These are phyloP conservation scores for Rachicladosporium sp. DNA, from an alignment of 2,329 filamentous ascomycete genomes.

Conservation along the genomic window DNA sequence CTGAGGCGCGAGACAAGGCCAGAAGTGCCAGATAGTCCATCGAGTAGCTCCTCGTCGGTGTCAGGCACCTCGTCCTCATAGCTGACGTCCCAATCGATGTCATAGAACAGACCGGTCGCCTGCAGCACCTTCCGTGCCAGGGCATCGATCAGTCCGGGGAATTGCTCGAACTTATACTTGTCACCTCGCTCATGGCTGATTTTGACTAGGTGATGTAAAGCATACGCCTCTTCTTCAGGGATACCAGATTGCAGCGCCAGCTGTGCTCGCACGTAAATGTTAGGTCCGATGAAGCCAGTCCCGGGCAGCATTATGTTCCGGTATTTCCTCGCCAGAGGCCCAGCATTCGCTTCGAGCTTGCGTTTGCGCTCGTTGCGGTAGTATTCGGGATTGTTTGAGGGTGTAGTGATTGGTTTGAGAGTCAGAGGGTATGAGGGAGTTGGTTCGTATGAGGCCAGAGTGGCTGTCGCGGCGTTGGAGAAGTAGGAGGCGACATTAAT, in stretches of 20 bases:
- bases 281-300: slow-evolving; percentile 56
- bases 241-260: slow-evolving; percentile 72
- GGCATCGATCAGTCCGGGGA: slow-evolving; percentile 76
- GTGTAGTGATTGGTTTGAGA: slow-evolving; percentile 62
- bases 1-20: slow-evolving; percentile 63
- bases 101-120: slow-evolving; percentile 65
- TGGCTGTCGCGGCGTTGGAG: slow-evolving; percentile 26
- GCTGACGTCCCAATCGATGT: slow-evolving; percentile 67
- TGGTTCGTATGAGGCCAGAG: slow-evolving; percentile 60
- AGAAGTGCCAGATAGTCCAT: slow-evolving; percentile 54
- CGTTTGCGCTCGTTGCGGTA: slow-evolving; percentile 49
- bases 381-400: slow-evolving; percentile 57
- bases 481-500: slow-evolving; percentile 20
- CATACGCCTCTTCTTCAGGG: slow-evolving; percentile 76
- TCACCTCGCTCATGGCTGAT: slow-evolving; percentile 91
- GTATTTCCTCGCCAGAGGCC: slow-evolving; percentile 32
- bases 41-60: slow-evolving; percentile 44
- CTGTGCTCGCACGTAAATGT: slow-evolving; percentile 83
- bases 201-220: slow-evolving; percentile 83
- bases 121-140: slow-evolving; percentile 75
- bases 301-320: slow-evolving; percentile 49
- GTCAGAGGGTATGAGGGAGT: slow-evolving; percentile 49
- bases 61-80: slow-evolving; percentile 49
- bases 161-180: slow-evolving; percentile 90
- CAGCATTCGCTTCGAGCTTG: slow-evolving; percentile 24